Conservation (phyloP, 305 asterid species). For the Ruellia speciosa region DNA sequence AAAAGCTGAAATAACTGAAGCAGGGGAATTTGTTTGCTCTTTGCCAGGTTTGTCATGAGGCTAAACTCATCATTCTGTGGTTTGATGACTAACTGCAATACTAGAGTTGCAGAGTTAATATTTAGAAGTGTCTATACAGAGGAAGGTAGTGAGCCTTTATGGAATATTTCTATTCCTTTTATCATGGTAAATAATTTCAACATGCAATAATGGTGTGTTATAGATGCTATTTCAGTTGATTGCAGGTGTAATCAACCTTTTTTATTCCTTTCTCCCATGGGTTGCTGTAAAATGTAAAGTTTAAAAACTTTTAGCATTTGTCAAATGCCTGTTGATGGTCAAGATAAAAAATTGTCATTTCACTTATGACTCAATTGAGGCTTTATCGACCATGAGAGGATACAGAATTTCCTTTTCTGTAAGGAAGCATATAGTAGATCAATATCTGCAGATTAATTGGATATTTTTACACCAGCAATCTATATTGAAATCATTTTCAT, state of each 20-base stretch:
- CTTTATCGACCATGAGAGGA: too few relatives aligned
- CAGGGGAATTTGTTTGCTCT: conserved; percentile 35
- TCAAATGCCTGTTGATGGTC: conserved; percentile 4
- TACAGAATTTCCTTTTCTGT: background rate
- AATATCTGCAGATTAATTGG: conserved; percentile 8
- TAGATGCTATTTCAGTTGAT: conserved; percentile 1
- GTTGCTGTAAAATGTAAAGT: background rate
- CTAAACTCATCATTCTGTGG: conserved; percentile 8
- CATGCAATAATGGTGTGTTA: conserved; percentile 7
- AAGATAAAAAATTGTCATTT: background rate
- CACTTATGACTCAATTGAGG: too few relatives aligned
- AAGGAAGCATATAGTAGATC: background rate
- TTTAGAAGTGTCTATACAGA: conserved; percentile 4
- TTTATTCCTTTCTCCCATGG: conserved; percentile 1
- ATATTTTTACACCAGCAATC: conserved; percentile 5
- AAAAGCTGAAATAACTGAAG: conserved; percentile 53
- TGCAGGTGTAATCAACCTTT: conserved; percentile 8
- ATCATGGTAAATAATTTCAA: conserved; percentile 13
- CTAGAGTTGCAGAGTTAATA: conserved; percentile 6
- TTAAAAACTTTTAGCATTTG: background rate
- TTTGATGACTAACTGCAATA: conserved; percentile 5
- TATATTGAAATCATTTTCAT: background rate
- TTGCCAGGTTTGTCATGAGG: conserved; percentile 45
- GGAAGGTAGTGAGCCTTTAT: conserved; percentile 6
- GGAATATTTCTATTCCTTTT: conserved; percentile 1